Evolutionary conservation across 208 protist species (phyloP), one percentile per base, ranked within the genome.

Genomic region (Crithidia mellificae): DNA sequence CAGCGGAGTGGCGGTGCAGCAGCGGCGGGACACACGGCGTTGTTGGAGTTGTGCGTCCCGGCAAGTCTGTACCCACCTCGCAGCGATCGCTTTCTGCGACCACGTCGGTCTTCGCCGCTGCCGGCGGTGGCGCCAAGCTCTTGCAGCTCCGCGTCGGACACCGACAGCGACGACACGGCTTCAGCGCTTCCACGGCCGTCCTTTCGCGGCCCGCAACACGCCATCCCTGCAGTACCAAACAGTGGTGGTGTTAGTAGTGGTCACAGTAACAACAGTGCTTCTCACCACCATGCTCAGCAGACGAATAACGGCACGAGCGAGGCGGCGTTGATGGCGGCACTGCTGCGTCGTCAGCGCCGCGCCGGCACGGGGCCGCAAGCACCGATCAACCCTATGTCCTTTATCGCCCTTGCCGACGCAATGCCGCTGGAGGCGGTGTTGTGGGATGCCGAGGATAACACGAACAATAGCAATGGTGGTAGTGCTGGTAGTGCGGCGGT

Each of bases 61-160:
- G 68, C 69, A 2, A 20, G 53, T 2, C 0, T 74, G 19, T 52
- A 58, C 27, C 34, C 65, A 20, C 9, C 30, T 11, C 47, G 39
- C 52, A 68, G 59, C 7, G 41, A 63, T 36, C 63, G 61, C 44
- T 52, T 30, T 22, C 39, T 63, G 32, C 63, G 67, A 0, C 72
- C 57, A 25, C 55, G 65, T 1, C 63, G 77, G 9, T 43, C 41
- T 0, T 76, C 55, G 0, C 68, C 68, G 53, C 69, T 74, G 24
- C 69, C 69, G 7, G 32, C 69, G 7, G 69, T 74, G 5, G 69
- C 69, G 11, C 69, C 59, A 2, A 68, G 61, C 61, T 74, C 69
- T 19, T 74, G 69, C 30, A 68, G 69, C 46, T 50, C 24, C 41
- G 20, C 17, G 17, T 30, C 41, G 22, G 39, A 55, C n/a, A n/a